A percentile compares a stretch with the other conserved stretches of the same genome.
Evolutionary conservation across 176 grass and related monocot genomes (phyloP).

Genomic region (Hsuehochloa calcarea): DNA sequence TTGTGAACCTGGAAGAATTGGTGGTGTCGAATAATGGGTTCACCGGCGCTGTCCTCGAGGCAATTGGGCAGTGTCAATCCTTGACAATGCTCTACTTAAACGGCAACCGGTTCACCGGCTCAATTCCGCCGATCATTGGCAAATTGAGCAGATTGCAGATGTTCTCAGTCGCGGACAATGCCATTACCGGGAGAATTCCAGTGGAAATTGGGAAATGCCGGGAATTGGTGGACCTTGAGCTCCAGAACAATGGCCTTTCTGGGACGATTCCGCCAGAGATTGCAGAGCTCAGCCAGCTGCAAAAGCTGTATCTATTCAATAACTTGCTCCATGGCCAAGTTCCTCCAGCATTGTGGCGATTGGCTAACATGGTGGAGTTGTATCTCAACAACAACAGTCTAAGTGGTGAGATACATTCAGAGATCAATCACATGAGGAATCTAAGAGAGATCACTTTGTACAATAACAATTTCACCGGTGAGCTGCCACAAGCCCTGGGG

Average conservation of each 20-base stretch:
- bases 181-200: conserved; percentile 17
- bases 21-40: conserved; percentile 36
- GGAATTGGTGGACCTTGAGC: conserved; percentile 27
- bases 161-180: conserved; percentile 27
- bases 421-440: conserved; percentile 37
- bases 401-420: conserved; percentile 37
- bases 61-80: conserved; percentile 27
- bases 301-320: conserved; percentile 44
- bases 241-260: conserved; percentile 44
- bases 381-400: conserved; percentile 47
- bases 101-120: conserved; percentile 38
- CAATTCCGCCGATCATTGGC: conserved; percentile 28
- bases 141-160: conserved; percentile 22
- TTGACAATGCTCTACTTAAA: conserved; percentile 35
- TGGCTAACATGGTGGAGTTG: conserved; percentile 23
- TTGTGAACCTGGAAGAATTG: conserved; percentile 23
- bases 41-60: conserved; percentile 6
- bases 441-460: conserved; percentile 39
- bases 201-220: conserved; percentile 25
- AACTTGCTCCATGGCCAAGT: conserved; percentile 35
- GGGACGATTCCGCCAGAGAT: conserved; percentile 37
- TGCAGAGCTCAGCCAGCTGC: conserved; percentile 2
- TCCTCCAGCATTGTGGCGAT: conserved; percentile 29
- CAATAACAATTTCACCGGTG: conserved; percentile 41
- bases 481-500: conserved; percentile 43